Percentiles rank a stretch among this genome's conserved stretches.
phyloP scores from a whole-genome alignment of 768 basidiomycete genomes.

The Serendipita indica region DNA sequence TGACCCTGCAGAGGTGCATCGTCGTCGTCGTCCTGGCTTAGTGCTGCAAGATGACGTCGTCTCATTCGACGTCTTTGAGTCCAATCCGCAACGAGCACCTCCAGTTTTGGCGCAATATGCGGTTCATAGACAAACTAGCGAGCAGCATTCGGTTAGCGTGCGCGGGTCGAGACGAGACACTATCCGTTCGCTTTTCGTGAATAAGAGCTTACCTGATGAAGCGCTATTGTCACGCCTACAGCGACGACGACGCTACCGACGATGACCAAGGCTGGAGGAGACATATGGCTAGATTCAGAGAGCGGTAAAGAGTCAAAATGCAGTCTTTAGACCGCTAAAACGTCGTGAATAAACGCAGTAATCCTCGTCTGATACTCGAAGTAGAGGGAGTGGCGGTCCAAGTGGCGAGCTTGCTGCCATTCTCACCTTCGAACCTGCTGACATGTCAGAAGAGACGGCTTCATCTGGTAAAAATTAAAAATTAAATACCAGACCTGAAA shows the following conservation, averaged over 20 bases:
- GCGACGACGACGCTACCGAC: conserved; percentile 36
- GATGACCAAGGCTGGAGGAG: conserved; percentile 32
- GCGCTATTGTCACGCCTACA: conserved; percentile 36
- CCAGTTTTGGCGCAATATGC: conserved; percentile 47
- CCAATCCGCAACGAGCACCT: conserved; percentile 29
- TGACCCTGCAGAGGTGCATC: conserved; percentile 16
- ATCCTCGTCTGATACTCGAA: too few relatives aligned
- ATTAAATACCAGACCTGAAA: neutral
- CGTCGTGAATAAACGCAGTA: too few relatives aligned
- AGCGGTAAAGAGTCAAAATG: neutral
- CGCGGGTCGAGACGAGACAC: neutral
- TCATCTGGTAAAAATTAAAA: neutral
- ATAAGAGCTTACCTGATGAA: conserved; percentile 38
- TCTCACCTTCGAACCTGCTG: too few relatives aligned
- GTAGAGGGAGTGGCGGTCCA: too few relatives aligned
- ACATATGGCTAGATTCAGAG: neutral
- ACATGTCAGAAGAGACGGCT: too few relatives aligned
- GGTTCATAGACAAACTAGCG: conserved; percentile 53
- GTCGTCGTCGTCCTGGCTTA: conserved; percentile 17
- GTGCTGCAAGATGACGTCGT: neutral
- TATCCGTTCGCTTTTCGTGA: conserved; percentile 13
- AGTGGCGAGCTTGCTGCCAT: too few relatives aligned
- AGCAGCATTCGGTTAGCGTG: neutral
- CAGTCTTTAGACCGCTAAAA: too few relatives aligned
- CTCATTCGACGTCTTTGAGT: conserved; percentile 21